Conservation (phyloP, 73 alveolate species). For the Tetrahymena malaccensis region DNA sequence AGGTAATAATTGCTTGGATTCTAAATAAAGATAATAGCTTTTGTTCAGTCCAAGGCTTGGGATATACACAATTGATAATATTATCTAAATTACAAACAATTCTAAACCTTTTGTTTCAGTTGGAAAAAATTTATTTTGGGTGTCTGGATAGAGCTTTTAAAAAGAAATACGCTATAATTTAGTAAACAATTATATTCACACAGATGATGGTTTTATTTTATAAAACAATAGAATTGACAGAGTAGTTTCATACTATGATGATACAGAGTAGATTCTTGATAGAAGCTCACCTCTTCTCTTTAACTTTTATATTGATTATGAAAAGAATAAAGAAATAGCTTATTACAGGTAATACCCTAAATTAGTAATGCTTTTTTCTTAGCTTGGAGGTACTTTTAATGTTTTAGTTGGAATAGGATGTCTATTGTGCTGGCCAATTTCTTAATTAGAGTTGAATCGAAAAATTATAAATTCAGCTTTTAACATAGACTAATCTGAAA, state of each 20-base stretch:
- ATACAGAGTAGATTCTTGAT: not conserved
- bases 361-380: not conserved
- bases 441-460: not conserved
- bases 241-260: not conserved
- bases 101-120: not conserved
- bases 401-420: not conserved
- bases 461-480: not conserved
- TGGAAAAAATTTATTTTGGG: not conserved
- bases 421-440: not conserved
- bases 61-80: not conserved
- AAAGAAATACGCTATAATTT: not conserved
- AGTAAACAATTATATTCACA: not conserved
- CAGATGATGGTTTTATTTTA: not conserved
- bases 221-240: not conserved
- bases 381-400: not conserved
- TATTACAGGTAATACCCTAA: not conserved
- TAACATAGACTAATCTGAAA: not conserved
- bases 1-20: not conserved
- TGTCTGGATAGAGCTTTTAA: not conserved
- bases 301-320: not conserved
- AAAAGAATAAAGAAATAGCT: not conserved
- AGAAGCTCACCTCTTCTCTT: not conserved
- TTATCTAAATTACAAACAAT: not conserved
- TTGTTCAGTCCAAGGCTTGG: not conserved
- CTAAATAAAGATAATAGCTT: not conserved